Evolutionary conservation across 352 stramenopile species (phyloP), one percentile per base, ranked within the genome.

Genomic region (Phytophthora fragariaefolia): DNA sequence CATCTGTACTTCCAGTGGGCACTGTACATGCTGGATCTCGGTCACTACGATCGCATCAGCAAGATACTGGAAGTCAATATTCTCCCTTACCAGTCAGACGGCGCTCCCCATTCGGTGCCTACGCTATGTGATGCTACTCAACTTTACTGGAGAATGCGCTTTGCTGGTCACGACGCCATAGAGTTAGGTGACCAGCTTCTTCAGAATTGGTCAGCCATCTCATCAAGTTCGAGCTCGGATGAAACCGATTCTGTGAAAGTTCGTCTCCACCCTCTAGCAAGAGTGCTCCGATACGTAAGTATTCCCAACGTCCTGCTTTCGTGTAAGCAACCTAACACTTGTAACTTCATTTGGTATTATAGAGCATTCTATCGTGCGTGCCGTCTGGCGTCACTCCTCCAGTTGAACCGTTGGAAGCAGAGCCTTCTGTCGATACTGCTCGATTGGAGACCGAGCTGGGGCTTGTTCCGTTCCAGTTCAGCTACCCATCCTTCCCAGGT

Each of bases 1-100:
- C 86, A 93, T 40, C 23, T 95, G 49, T 92, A 93, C 63, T 91
- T 93, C 66, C 88, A 95, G 55, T 95, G 85, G 83, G 85, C 82
- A 4, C 52, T 93, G 56, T 96, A 85, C 51, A 79, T 96, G 56
- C 63, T 96, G 34, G 88, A 95, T 52, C 56, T 94, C 23, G 88
- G 88, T 1, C 77, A 89, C 36, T 96, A 94, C 63, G 87, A 93
- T 50, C 86, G 87, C 57, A 91, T 96, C 45, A 51, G 83, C 46
- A 91, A 92, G 63, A 90, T 96, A 61, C 57, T 96, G 42, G 80
- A 92, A 23, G 73, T 91, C 27, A 85, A 83, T 54, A 94, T 96
- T 22, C 58, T 95, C 9, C 76, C 78, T 6, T 74, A 67, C 12
- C 67, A 87, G 26, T 58, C 52, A 5, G 66, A 90, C 7, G 73